Base-by-base conservation (phyloP, 1,284 basidiomycete genomes). In the Agaricales sp. region DNA sequence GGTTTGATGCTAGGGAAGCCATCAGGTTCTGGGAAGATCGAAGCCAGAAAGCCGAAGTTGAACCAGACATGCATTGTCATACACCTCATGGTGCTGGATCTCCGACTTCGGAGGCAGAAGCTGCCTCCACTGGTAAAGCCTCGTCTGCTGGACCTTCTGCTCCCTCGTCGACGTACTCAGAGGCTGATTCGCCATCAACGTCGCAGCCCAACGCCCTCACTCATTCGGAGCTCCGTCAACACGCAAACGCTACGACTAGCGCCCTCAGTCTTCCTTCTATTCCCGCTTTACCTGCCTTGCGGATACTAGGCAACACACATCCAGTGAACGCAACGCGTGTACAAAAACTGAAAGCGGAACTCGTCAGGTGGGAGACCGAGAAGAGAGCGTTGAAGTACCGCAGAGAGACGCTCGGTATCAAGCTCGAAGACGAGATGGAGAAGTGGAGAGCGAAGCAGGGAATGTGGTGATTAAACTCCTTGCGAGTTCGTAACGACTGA, bases 1-100 rank as follows among this genome's bases (percentile, higher is more conserved):
- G 89, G 2, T 94, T 83, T 59, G 87, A 93, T 64, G 84, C 91
- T 6, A 77, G 82, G 24, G 69, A 74, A 45, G 82, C 87, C 3
- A 73, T 88, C 41, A 67, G 65, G 23, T 91, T 89, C 63, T 90
- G 87, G 87, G 79, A 87, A 61, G 64, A 67, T 37, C 66, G 73
- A 22, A 57, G 63, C 14, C 8, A 4, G 24, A 21, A 45, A n/a
- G 6, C 18, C 6, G 44, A 45, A 13, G 12, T n/a, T 8, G 44
- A 45, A n/a, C 13, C 13, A 21, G 44, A 63, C 67, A 18, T 50
- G 55, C 0, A 57, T 62, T 2, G 55, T 58, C 35, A 60, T 18
- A 41, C 39, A 20, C 39, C 39, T 4, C 39, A 41, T 41, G 39
- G 39, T n/a, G 18, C 13, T 8, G 39, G 39, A 8, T 16, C 39